phyloP scores from a whole-genome alignment of 2,329 filamentous ascomycete species.

The Penicillium sp. region DNA sequence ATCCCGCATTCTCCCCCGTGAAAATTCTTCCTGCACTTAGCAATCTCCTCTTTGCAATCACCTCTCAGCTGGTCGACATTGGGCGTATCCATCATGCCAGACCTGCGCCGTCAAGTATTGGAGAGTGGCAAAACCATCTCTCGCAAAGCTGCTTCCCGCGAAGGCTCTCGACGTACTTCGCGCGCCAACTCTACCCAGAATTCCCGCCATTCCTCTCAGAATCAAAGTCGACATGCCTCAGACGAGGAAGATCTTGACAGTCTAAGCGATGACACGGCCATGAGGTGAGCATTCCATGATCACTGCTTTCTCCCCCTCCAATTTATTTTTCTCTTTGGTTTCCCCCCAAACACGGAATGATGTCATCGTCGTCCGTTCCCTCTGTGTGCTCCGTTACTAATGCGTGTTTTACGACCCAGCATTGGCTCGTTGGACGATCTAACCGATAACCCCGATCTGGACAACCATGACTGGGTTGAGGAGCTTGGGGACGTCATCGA shows the following conservation, averaged over 20 bases:
- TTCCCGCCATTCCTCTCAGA: conserved; percentile 46
- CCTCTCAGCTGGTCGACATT: too few species aligned
- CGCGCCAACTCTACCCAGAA: conserved; percentile 45
- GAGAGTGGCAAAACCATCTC: conserved; percentile 59
- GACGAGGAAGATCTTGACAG: conserved; percentile 58
- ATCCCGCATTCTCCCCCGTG: too few species aligned
- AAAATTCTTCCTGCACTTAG: too few species aligned
- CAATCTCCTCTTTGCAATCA: too few species aligned
- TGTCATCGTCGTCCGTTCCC: too few species aligned
- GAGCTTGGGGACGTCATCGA: conserved; percentile 59
- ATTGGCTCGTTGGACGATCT: conserved; percentile 61
- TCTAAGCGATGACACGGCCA: conserved; percentile 52
- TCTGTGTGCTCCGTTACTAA: too few species aligned
- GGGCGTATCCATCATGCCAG: conserved; percentile 36
- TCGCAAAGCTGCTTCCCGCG: conserved; percentile 51
- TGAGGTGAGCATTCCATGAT: conserved; percentile 40
- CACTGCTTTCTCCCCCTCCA: conserved; percentile 12
- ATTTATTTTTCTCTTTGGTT: too few species aligned
- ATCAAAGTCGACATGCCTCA: conserved; percentile 49
- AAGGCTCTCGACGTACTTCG: too few species aligned
- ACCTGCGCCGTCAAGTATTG: conserved; percentile 50
- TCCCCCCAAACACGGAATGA: conserved; percentile 33
- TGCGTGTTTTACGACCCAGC: too few species aligned
- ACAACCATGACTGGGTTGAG: conserved; percentile 53
- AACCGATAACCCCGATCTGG: conserved; percentile 47